These are phyloP conservation scores for Aspergillus baeticus DNA, from an alignment of 495 filamentous ascomycete species.

Conservation along the genomic window DNA sequence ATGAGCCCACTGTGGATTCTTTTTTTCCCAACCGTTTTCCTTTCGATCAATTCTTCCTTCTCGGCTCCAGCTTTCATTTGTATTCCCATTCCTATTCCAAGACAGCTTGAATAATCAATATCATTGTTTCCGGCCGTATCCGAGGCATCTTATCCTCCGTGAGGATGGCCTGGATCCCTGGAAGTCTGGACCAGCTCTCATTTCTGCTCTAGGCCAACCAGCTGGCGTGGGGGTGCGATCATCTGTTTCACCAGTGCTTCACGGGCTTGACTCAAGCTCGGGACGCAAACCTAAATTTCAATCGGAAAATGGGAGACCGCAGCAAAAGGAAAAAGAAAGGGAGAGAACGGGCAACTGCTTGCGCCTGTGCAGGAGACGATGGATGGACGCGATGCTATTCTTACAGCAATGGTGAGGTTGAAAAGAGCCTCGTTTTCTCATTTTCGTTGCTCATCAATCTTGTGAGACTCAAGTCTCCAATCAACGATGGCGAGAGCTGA, in stretches of 20 bases:
- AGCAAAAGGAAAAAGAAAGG: slow-evolving; percentile 1
- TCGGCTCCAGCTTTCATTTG: neutral
- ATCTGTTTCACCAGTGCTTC: slow-evolving; percentile 25
- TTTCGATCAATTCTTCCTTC: neutral
- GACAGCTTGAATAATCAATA: neutral
- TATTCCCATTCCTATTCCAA: neutral
- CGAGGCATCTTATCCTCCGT: slow-evolving; percentile 5
- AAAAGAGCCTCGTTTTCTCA: too few species aligned
- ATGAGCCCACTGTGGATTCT: slow-evolving; percentile 2
- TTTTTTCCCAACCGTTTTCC: neutral
- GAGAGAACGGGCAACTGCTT: neutral
- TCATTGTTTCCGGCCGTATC: slow-evolving; percentile 7
- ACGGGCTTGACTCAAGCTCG: slow-evolving; percentile 14
- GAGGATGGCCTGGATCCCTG: slow-evolving; percentile 4
- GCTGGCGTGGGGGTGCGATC: slow-evolving; percentile 13
- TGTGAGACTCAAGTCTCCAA: too few species aligned
- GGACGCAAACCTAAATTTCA: slow-evolving; percentile 12
- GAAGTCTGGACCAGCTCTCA: slow-evolving; percentile 12
- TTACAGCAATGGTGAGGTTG: neutral
- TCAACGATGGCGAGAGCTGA: too few species aligned
- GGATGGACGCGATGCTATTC: neutral
- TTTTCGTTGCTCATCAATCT: too few species aligned
- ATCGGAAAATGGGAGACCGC: slow-evolving; percentile 1
- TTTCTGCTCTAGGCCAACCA: slow-evolving; percentile 13
- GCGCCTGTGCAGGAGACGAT: neutral